Conservation (phyloP, 306 rosid genomes). For the Begonia fuchsioides region DNA sequence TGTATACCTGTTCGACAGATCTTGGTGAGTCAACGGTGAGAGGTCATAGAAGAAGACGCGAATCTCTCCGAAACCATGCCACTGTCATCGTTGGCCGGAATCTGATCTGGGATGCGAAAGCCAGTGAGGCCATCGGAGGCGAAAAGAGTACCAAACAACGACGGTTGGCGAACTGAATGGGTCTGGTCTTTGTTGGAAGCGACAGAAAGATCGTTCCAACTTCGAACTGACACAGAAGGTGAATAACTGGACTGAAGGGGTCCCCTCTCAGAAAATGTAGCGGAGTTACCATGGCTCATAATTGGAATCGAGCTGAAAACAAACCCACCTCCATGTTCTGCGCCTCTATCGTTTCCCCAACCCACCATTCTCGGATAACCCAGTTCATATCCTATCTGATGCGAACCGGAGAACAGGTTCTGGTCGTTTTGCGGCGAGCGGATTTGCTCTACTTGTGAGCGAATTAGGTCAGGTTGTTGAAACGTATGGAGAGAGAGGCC, state of each 20-base stretch:
- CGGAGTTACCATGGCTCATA: slow-evolving; percentile 15
- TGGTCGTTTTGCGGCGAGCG: too few relatives aligned
- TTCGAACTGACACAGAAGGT: slow-evolving; percentile 17
- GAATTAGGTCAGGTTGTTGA: slow-evolving; percentile 28
- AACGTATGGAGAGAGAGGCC: slow-evolving; percentile 65
- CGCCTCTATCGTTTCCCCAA: slow-evolving; percentile 31
- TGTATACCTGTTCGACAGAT: slow-evolving; percentile 2
- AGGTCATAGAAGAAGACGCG: slow-evolving; percentile 40
- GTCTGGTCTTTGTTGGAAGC: slow-evolving; percentile 18
- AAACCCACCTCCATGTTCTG: slow-evolving; percentile 21
- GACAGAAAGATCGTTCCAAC: slow-evolving; percentile 34
- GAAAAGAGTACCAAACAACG: slow-evolving; percentile 40
- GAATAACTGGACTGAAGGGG: slow-evolving; percentile 62
- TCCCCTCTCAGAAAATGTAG: slow-evolving; percentile 35
- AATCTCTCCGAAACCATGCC: slow-evolving; percentile 30
- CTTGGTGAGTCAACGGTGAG: slow-evolving; percentile 31
- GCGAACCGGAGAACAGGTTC: too few relatives aligned
- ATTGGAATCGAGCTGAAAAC: slow-evolving; percentile 21
- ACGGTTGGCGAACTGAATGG: slow-evolving; percentile 23
- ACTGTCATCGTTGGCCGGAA: slow-evolving; percentile 18
- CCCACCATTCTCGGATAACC: slow-evolving; percentile 31
- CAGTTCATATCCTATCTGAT: slow-evolving; percentile 23
- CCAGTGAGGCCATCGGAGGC: slow-evolving; percentile 23
- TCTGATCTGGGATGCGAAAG: slow-evolving; percentile 37
- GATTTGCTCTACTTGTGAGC: slow-evolving; percentile 10